Conservation (phyloP, 495 filamentous ascomycete genomes). For the Glarea lozoyensis region DNA sequence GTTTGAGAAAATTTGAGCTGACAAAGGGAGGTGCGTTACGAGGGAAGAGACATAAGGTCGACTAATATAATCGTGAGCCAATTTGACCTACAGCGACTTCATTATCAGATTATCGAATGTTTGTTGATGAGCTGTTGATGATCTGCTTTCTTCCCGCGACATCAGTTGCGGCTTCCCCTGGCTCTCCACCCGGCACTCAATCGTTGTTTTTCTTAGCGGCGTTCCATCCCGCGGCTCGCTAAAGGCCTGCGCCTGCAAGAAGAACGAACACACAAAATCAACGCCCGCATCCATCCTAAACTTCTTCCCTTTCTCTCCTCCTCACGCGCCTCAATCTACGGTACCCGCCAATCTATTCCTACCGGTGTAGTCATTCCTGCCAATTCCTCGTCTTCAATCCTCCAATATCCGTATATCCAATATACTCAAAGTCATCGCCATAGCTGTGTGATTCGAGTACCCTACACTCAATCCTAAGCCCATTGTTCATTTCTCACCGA, state of each 20-base stretch:
- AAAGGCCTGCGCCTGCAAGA: background rate
- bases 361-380: slow-evolving; percentile 20
- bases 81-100: no score
- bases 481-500: slow-evolving; percentile 5
- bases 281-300: background rate
- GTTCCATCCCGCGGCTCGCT: slow-evolving; percentile 1
- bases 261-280: background rate
- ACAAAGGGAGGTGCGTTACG: no score
- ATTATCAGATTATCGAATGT: no score
- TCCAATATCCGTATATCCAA: slow-evolving; percentile 1
- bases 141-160: no score
- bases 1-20: no score
- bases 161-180: no score
- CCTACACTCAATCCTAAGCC: slow-evolving; percentile 3
- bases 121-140: no score
- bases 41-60: no score
- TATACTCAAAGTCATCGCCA: slow-evolving; percentile 8
- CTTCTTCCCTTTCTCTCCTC: slow-evolving; percentile 6
- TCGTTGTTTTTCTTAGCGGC: background rate
- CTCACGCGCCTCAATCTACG: slow-evolving; percentile 12
- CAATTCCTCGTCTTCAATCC: slow-evolving; percentile 10
- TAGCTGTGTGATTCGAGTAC: slow-evolving; percentile 10
- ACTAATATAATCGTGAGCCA: no score
- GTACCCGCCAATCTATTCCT: slow-evolving; percentile 22
- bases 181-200: no score